phyloP scores from a whole-genome alignment of 179 eudicot genomes.

The Amaranthus tricolor region DNA sequence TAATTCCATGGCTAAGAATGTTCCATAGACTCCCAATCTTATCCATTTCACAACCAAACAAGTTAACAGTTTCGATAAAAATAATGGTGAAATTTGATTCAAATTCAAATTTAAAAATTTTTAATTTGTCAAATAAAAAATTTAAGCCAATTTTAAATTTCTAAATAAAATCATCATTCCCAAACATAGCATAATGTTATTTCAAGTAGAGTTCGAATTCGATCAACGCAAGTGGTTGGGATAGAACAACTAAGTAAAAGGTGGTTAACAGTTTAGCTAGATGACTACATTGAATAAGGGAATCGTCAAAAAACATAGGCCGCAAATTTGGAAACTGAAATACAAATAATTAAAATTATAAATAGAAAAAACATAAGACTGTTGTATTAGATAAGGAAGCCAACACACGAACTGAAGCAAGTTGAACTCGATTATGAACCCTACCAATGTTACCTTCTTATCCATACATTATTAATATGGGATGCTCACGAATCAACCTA shows the following conservation, averaged over 20 bases:
- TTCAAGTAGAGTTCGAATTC: too few species aligned
- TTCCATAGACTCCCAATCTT: not conserved
- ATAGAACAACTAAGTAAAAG: too few species aligned
- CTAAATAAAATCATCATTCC: too few species aligned
- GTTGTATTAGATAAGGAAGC: conserved; percentile 11
- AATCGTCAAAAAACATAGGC: not conserved
- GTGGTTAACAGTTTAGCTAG: too few species aligned
- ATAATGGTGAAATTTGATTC: too few species aligned
- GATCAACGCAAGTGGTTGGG: too few species aligned
- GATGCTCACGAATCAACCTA: too few species aligned
- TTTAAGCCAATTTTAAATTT: too few species aligned
- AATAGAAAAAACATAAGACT: not conserved
- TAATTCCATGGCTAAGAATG: not conserved
- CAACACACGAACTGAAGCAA: conserved; percentile 5
- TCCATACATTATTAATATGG: not conserved
- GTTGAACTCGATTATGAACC: not conserved
- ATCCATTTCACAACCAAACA: not conserved
- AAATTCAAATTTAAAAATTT: too few species aligned
- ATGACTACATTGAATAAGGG: not conserved
- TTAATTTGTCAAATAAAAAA: too few species aligned
- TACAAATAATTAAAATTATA: not conserved
- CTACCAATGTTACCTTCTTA: not conserved
- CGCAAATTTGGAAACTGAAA: not conserved
- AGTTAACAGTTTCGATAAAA: too few species aligned
- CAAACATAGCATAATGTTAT: too few species aligned